These are phyloP conservation scores for Lichtheimia ornata DNA, from an alignment of 371 early-diverging fungal genomes.

Conservation along the genomic window DNA sequence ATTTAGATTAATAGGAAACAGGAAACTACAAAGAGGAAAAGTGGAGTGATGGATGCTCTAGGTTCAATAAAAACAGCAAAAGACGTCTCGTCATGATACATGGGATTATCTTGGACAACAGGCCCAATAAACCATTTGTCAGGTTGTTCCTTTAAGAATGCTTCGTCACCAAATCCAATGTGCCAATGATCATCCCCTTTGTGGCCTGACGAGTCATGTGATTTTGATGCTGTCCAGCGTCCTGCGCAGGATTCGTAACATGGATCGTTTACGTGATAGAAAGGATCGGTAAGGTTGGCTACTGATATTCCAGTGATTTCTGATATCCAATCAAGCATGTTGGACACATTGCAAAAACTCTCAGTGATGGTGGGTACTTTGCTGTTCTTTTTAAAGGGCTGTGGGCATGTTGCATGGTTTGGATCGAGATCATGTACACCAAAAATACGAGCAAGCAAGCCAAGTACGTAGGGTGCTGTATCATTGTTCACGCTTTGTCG, in stretches of 20 bases:
- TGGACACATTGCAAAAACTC: constrained; percentile 19
- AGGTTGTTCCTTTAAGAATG: constrained; percentile 5
- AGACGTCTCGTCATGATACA: too few species aligned
- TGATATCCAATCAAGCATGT: constrained; percentile 19
- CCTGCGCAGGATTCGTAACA: constrained; percentile 12
- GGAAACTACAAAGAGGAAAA: too few species aligned
- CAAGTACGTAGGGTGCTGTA: constrained; percentile 28
- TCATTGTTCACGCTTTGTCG: constrained; percentile 4
- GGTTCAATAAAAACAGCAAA: too few species aligned
- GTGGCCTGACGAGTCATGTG: neutral
- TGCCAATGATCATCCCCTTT: constrained; percentile 1
- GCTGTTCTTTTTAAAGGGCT: constrained; percentile 9
- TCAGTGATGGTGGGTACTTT: constrained; percentile 12
- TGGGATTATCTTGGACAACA: constrained; percentile 6
- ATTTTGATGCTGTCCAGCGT: constrained; percentile 6
- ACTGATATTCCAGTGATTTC: constrained; percentile 11
- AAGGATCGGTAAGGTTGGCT: constrained; percentile 16
- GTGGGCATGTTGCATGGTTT: constrained; percentile 30
- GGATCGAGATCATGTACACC: constrained; percentile 35
- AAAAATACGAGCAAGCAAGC: constrained; percentile 38
- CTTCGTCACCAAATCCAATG: constrained; percentile 15
- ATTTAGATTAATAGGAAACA: too few species aligned
- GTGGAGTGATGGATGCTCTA: too few species aligned
- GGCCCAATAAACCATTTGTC: constrained; percentile 19
- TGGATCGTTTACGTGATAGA: constrained; percentile 4